Evolutionary conservation across 1,284 basidiomycete genomes (phyloP), one percentile per base, ranked within the genome.

Genomic region (Microbotryomycetes sp.): DNA sequence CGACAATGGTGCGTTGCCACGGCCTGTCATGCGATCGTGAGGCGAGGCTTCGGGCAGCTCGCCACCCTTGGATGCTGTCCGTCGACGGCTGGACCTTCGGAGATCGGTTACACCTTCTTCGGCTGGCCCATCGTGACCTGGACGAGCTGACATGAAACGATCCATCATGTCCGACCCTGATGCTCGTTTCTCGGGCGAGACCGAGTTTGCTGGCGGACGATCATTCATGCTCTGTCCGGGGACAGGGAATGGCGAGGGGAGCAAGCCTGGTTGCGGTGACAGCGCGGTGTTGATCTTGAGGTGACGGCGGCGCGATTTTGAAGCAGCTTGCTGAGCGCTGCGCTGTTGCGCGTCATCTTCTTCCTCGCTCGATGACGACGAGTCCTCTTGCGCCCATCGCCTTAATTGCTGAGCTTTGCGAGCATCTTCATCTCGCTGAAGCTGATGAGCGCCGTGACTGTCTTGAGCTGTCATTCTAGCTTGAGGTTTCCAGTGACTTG

Each of bases 61-160:
- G 3, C 59, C 23, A 2, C 49, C 47, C 2, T 45, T 32, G 19
- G 36, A 53, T 19, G 31, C 16, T 6, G 54, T 26, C 26, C n/a
- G n/a, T n/a, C n/a, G n/a, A n/a, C n/a, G n/a, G n/a, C n/a, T n/a
- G n/a, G n/a, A n/a, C n/a, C n/a, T n/a, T n/a, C n/a, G n/a, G n/a
- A n/a, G n/a, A n/a, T n/a, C n/a, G n/a, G n/a, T n/a, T n/a, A n/a
- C n/a, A n/a, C n/a, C n/a, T n/a, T n/a, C n/a, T n/a, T n/a, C n/a
- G n/a, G n/a, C n/a, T n/a, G n/a, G n/a, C n/a, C n/a, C n/a, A n/a
- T n/a, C n/a, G n/a, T n/a, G n/a, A n/a, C n/a, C n/a, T n/a, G n/a
- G n/a, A n/a, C 60, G 61, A 14, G 49, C 53, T 47, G 56, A 54
- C 58, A 68, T 66, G 60, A 61, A 66, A 19, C 62, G 62, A 36